Evolutionary conservation across 2,329 filamentous ascomycete genomes (phyloP).

Genomic region (Diaporthe capsici): DNA sequence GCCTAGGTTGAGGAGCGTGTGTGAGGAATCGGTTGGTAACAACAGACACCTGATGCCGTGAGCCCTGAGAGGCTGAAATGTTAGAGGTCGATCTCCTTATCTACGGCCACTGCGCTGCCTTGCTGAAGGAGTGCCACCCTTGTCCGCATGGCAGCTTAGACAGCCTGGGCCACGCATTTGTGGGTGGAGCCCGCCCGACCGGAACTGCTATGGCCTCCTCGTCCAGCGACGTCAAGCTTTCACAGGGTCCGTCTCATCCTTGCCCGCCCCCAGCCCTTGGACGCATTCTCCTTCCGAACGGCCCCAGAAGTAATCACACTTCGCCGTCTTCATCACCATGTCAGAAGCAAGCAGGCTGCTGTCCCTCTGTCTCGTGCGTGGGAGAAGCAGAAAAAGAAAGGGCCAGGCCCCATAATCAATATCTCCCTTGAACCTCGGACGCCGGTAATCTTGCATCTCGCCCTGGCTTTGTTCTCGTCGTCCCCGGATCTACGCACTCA

Average conservation of each 20-base stretch:
- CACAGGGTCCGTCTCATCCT: slow-evolving; percentile 15
- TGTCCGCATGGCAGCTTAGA: slow-evolving; percentile 25
- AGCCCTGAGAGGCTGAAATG: not conserved
- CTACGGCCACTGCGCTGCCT: slow-evolving; percentile 24
- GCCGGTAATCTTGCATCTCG: not conserved
- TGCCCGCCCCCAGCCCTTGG: not conserved
- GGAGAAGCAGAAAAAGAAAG: slow-evolving; percentile 2
- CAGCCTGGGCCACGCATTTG: not conserved
- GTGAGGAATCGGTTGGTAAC: slow-evolving; percentile 28
- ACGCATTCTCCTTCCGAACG: not conserved
- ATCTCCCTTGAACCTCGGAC: not conserved
- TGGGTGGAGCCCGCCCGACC: slow-evolving; percentile 10
- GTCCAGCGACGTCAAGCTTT: slow-evolving; percentile 28
- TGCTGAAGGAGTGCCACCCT: slow-evolving; percentile 17
- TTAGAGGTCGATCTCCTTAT: slow-evolving; percentile 19
- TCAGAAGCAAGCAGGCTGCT: not conserved
- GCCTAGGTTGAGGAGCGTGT: not conserved
- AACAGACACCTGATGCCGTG: not conserved
- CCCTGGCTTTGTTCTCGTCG: slow-evolving; percentile 7
- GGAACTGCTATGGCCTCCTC: slow-evolving; percentile 20
- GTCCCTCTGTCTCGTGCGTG: not conserved
- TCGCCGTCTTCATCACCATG: slow-evolving; percentile 13
- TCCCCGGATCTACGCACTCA: slow-evolving; percentile 9
- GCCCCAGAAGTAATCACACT: not conserved
- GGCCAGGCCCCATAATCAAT: not conserved